A percentile compares a stretch with the other conserved stretches of the same genome.
Evolutionary conservation across 139 green algal species (phyloP).

Genomic region (Tetradesmus lagerheimii): DNA sequence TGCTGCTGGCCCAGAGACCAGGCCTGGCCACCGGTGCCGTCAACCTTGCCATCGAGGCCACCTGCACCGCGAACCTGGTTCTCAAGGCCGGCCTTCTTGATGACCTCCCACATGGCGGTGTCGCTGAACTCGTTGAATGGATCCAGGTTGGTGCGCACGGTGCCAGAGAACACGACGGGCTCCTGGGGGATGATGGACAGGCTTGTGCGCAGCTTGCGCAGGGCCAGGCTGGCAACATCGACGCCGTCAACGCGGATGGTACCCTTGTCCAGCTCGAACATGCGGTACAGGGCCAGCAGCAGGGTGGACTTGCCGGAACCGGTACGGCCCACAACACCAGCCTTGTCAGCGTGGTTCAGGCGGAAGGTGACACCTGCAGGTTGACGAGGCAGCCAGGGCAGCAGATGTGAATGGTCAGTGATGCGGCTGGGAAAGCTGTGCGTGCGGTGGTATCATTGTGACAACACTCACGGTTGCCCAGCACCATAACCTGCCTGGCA

Average conservation of each 20-base stretch:
- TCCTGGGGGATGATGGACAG: slow-evolving; percentile 84
- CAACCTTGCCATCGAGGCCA: slow-evolving; percentile 76
- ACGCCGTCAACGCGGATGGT: slow-evolving; percentile 75
- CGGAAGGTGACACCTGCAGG: slow-evolving; percentile 50
- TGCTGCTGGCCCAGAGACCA: slow-evolving; percentile 80
- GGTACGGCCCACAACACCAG: slow-evolving; percentile 81
- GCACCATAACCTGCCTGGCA: no score
- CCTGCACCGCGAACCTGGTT: slow-evolving; percentile 55
- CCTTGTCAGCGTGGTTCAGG: slow-evolving; percentile 66
- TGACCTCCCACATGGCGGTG: slow-evolving; percentile 50
- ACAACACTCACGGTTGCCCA: no score
- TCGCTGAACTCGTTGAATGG: slow-evolving; percentile 73
- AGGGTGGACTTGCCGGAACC: slow-evolving; percentile 84
- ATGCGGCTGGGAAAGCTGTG: no score
- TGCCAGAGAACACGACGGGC: slow-evolving; percentile 85
- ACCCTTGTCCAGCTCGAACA: slow-evolving; percentile 74
- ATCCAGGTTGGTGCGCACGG: slow-evolving; percentile 87
- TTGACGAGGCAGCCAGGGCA: no score
- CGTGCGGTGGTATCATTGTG: neutral
- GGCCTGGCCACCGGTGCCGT: slow-evolving; percentile 60
- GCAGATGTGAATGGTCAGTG: no score
- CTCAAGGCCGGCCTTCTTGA: slow-evolving; percentile 65
- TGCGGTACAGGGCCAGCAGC: slow-evolving; percentile 84
- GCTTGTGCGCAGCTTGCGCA: slow-evolving; percentile 65
- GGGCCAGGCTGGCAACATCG: slow-evolving; percentile 69